Conservation (phyloP, 2,329 filamentous ascomycete species). For the Septoria petroselini region DNA sequence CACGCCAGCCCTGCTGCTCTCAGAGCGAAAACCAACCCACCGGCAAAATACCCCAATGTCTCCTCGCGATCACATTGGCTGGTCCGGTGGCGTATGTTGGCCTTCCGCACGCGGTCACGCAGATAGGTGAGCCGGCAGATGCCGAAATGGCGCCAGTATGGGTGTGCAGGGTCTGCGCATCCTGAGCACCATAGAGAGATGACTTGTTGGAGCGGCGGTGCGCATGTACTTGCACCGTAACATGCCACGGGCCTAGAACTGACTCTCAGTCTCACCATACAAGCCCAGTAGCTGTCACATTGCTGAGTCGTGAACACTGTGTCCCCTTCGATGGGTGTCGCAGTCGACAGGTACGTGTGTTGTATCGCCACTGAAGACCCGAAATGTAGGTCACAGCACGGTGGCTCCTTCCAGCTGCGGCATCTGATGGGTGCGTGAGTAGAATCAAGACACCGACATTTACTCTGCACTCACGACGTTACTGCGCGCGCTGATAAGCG, state of each 20-base stretch:
- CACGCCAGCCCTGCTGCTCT: background rate
- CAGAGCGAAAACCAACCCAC: background rate
- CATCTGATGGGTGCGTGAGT: background rate
- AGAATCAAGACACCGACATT: background rate
- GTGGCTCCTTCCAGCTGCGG: no score
- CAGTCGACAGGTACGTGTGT: background rate
- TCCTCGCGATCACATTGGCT: background rate
- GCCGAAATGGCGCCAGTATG: conserved; percentile 14
- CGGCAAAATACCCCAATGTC: conserved; percentile 5
- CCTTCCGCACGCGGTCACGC: background rate
- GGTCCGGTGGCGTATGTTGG: background rate
- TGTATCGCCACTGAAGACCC: background rate
- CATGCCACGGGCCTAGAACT: background rate
- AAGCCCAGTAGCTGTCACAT: background rate
- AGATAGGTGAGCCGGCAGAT: conserved; percentile 6
- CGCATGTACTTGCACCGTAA: no score
- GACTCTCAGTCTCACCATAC: background rate
- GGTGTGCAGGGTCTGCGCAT: background rate
- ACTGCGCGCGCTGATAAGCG: background rate
- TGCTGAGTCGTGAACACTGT: no score
- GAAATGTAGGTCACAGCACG: background rate
- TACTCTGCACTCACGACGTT: background rate
- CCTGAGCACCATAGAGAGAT: background rate
- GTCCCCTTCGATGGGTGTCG: background rate
- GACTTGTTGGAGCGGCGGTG: background rate